Conservation (phyloP, 164 flowering plant genomes). For the Taxillus chinensis region DNA sequence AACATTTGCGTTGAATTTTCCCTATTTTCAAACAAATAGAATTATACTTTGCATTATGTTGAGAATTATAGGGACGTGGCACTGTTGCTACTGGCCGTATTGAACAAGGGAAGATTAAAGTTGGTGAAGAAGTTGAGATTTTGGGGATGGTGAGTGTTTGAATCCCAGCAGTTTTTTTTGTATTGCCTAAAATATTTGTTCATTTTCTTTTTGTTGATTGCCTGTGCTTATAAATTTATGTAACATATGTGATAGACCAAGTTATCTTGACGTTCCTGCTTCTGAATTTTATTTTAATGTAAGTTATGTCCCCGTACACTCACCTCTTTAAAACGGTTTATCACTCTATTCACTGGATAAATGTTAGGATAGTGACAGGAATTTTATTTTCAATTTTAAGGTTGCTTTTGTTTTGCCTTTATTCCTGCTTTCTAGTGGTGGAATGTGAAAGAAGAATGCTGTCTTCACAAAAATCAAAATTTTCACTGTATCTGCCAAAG, state of each 20-base stretch:
- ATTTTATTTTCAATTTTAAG: no score
- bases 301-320: no score
- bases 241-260: not conserved
- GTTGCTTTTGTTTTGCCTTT: no score
- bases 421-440: no score
- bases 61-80: slow-evolving; percentile 69
- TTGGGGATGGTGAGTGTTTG: slow-evolving; percentile 43
- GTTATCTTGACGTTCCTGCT: not conserved
- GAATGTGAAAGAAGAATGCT: no score
- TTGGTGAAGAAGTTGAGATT: slow-evolving; percentile 91
- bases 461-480: no score
- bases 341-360: no score
- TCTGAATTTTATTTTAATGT: no score
- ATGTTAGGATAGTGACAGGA: no score
- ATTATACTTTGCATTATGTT: not conserved
- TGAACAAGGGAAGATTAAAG: slow-evolving; percentile 89
- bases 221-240: not conserved
- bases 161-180: not conserved
- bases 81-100: slow-evolving; percentile 98
- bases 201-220: not conserved
- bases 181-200: not conserved
- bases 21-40: not conserved
- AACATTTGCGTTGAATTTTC: no score
- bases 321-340: no score
- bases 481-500: no score